phyloP scores from a whole-genome alignment of 768 basidiomycete genomes.

The Podaxis sp. region DNA sequence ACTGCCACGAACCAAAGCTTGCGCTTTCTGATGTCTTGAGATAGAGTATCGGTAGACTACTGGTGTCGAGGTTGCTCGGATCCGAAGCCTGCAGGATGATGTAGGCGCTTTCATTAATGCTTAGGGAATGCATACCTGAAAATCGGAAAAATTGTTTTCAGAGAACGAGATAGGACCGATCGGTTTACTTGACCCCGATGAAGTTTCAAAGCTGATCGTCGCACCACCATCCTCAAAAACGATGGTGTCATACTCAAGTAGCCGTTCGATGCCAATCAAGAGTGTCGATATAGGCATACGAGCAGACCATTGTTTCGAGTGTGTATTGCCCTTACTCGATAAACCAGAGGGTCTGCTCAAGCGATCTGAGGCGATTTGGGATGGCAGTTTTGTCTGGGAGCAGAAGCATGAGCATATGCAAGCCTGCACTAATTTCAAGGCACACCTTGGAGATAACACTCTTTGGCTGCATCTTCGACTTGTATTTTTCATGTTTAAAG shows the following conservation, averaged over 20 bases:
- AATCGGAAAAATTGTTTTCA: not conserved
- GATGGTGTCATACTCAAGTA: not conserved
- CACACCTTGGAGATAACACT: not conserved
- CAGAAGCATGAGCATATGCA: not conserved
- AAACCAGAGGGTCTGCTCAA: slow-evolving; percentile 3
- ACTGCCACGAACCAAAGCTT: not conserved
- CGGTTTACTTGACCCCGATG: not conserved
- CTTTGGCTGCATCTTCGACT: slow-evolving; percentile 9
- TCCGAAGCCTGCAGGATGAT: slow-evolving; percentile 1
- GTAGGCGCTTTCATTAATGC: not conserved
- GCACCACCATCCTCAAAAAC: not conserved
- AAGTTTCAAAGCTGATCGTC: not conserved
- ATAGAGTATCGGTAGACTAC: not conserved
- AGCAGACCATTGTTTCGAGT: not conserved
- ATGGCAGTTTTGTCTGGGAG: not conserved
- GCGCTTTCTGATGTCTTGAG: not conserved
- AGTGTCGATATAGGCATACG: slow-evolving; percentile 9
- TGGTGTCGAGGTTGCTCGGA: not conserved
- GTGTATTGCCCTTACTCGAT: not conserved
- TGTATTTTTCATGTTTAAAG: not conserved
- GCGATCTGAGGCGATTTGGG: not conserved
- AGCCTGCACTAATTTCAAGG: not conserved
- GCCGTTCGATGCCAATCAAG: not conserved
- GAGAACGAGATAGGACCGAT: not conserved
- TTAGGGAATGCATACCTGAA: not conserved